These are phyloP conservation scores for Mycena capillaripes DNA, from an alignment of 768 basidiomycete genomes.

Conservation along the genomic window DNA sequence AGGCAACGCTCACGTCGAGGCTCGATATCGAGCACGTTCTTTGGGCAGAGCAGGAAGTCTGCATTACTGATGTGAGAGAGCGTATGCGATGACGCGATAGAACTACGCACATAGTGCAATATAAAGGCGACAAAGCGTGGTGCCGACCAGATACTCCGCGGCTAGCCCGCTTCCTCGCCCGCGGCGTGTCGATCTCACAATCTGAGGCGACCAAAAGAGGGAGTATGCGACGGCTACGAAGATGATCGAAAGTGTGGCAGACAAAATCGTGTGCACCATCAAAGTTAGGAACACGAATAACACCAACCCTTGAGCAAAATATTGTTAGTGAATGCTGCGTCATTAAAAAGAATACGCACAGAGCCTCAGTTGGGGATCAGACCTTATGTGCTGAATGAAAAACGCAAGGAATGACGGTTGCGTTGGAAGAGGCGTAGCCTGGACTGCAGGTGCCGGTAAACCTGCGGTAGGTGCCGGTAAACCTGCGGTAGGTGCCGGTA, in stretches of 20 bases:
- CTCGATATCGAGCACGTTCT: slow-evolving; percentile 88
- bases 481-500: not conserved
- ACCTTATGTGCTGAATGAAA: slow-evolving; percentile 69
- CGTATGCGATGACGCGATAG: not conserved
- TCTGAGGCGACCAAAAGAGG: slow-evolving; percentile 89
- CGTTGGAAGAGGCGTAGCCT: slow-evolving; percentile 37
- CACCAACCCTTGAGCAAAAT: slow-evolving; percentile 66
- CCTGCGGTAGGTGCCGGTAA: slow-evolving; percentile 19
- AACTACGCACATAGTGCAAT: slow-evolving; percentile 78
- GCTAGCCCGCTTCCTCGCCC: slow-evolving; percentile 79
- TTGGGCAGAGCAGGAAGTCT: slow-evolving; percentile 90
- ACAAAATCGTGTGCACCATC: slow-evolving; percentile 81
- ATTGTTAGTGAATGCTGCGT: not conserved
- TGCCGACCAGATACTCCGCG: slow-evolving; percentile 82
- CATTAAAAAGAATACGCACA: slow-evolving; percentile 60
- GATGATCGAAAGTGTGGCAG: slow-evolving; percentile 73
- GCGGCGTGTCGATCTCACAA: slow-evolving; percentile 79
- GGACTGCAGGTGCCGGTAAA: slow-evolving; percentile 38
- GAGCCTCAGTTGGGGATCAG: slow-evolving; percentile 79
- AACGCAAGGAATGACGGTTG: slow-evolving; percentile 62
- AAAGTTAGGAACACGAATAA: slow-evolving; percentile 78
- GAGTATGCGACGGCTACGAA: slow-evolving; percentile 81
- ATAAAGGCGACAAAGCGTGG: slow-evolving; percentile 77
- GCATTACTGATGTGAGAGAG: slow-evolving; percentile 22
- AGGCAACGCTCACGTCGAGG: slow-evolving; percentile 68